phyloP scores from a whole-genome alignment of 2,329 filamentous ascomycete genomes.

The Trichophyton equinum region DNA sequence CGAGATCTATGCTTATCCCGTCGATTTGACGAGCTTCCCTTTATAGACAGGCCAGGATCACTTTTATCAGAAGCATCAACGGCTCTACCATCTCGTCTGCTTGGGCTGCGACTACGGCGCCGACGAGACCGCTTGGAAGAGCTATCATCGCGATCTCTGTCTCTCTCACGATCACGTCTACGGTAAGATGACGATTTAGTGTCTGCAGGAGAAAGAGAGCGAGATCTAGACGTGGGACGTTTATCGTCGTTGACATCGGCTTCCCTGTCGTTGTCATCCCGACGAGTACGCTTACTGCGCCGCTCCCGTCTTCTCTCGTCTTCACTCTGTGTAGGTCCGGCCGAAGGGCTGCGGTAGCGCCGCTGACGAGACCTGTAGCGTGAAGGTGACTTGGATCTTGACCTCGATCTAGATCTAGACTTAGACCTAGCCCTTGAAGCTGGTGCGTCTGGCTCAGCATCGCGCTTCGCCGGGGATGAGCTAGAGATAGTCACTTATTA shows the following conservation, averaged over 20 bases:
- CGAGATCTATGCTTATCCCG: background rate
- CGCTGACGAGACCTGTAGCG: conserved; percentile 24
- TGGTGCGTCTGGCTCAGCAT: background rate
- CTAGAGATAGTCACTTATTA: background rate
- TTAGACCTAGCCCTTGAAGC: conserved; percentile 11
- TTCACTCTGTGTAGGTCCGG: conserved; percentile 19
- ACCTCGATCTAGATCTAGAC: conserved; percentile 26
- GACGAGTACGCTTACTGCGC: conserved; percentile 22
- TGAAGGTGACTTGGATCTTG: conserved; percentile 14
- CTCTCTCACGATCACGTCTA: conserved; percentile 37
- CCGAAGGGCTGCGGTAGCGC: conserved; percentile 39
- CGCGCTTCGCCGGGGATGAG: background rate
- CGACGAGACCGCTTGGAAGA: conserved; percentile 37
- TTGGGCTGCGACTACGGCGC: conserved; percentile 29
- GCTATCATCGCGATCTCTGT: conserved; percentile 40
- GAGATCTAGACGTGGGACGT: conserved; percentile 32
- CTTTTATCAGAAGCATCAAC: background rate
- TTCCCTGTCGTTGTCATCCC: conserved; percentile 30
- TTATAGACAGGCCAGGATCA: background rate
- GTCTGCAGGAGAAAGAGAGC: conserved; percentile 51
- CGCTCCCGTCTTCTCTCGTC: conserved; percentile 26
- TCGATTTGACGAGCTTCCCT: background rate
- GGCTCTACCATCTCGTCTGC: background rate
- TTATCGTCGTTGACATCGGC: background rate
- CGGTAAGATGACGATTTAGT: conserved; percentile 45